phyloP scores from a whole-genome alignment of 139 green algal species.

The Spirogloea muscicola region DNA sequence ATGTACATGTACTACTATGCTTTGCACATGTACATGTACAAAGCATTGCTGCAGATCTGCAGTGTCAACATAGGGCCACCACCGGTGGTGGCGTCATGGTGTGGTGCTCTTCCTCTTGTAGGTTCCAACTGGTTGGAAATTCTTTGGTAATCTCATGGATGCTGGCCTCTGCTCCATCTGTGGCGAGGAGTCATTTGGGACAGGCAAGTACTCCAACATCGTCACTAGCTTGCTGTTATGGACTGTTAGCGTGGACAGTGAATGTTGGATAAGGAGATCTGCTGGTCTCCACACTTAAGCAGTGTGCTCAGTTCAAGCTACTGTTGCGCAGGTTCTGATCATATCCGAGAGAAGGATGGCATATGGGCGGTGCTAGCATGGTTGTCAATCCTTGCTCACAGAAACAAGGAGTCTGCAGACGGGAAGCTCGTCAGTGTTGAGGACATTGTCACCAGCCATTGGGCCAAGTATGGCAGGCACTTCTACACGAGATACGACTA shows the following conservation, averaged over 20 bases:
- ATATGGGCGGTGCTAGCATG: constrained; percentile 60
- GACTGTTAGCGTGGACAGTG: too few species aligned
- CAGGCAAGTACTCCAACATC: constrained; percentile 14
- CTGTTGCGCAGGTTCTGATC: constrained; percentile 45
- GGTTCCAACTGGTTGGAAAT: constrained; percentile 88
- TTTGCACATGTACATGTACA: too few species aligned
- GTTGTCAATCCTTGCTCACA: constrained; percentile 55
- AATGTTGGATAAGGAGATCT: too few species aligned
- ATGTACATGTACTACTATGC: too few species aligned
- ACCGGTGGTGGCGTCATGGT: too few species aligned
- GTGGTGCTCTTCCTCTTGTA: constrained; percentile 31
- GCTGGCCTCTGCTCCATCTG: constrained; percentile 89
- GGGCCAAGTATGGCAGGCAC: constrained; percentile 53
- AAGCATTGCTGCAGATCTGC: too few species aligned
- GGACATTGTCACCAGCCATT: constrained; percentile 53
- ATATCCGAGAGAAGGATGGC: constrained; percentile 57
- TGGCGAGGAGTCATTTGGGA: constrained; percentile 56
- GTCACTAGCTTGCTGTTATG: too few species aligned
- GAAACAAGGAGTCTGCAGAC: constrained; percentile 28
- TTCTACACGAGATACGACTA: constrained; percentile 56
- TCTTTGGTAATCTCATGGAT: constrained; percentile 99
- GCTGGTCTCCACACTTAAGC: too few species aligned
- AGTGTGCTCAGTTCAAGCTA: too few species aligned
- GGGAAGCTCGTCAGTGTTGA: constrained; percentile 51
- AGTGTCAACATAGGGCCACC: too few species aligned